Evolutionary conservation across 1,284 basidiomycete species (phyloP).

Genomic region (Vanrija pseudolonga): DNA sequence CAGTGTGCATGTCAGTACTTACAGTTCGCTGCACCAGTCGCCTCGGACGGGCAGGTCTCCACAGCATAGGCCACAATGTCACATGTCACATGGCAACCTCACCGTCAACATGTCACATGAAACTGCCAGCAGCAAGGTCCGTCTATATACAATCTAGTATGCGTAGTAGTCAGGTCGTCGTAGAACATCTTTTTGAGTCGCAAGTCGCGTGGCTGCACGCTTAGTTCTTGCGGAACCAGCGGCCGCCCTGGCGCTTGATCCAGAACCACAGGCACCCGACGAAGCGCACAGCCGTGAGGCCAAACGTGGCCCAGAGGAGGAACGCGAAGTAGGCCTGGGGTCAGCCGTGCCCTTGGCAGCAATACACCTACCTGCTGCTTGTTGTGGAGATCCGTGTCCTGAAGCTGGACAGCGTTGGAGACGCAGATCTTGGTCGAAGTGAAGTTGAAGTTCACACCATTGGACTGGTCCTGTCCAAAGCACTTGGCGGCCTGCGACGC

Average conservation of each 20-base stretch:
- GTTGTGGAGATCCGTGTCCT: slow-evolving; percentile 50
- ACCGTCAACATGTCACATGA: too few relatives aligned
- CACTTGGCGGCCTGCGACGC: slow-evolving; percentile 37
- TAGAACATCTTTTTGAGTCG: too few relatives aligned
- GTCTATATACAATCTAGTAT: too few relatives aligned
- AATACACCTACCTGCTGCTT: slow-evolving; percentile 45
- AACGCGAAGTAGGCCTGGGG: slow-evolving; percentile 64
- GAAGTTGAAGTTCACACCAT: slow-evolving; percentile 21
- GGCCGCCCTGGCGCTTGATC: slow-evolving; percentile 31
- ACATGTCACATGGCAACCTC: too few relatives aligned
- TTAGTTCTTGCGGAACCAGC: slow-evolving; percentile 17
- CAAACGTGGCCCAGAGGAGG: slow-evolving; percentile 87
- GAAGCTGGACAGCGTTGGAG: slow-evolving; percentile 22
- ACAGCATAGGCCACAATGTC: too few relatives aligned
- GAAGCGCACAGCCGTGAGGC: slow-evolving; percentile 74
- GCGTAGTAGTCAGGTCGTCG: too few relatives aligned
- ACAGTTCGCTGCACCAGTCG: too few relatives aligned
- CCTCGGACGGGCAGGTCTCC: too few relatives aligned
- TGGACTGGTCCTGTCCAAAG: slow-evolving; percentile 18
- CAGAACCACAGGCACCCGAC: slow-evolving; percentile 53
- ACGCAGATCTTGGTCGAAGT: slow-evolving; percentile 34
- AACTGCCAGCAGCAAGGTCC: too few relatives aligned
- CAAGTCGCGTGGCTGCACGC: too few relatives aligned
- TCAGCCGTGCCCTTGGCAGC: slow-evolving; percentile 9
- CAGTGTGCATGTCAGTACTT: too few relatives aligned